Evolutionary conservation across 306 rosid species (phyloP).

Genomic region (Quercus glauca): DNA sequence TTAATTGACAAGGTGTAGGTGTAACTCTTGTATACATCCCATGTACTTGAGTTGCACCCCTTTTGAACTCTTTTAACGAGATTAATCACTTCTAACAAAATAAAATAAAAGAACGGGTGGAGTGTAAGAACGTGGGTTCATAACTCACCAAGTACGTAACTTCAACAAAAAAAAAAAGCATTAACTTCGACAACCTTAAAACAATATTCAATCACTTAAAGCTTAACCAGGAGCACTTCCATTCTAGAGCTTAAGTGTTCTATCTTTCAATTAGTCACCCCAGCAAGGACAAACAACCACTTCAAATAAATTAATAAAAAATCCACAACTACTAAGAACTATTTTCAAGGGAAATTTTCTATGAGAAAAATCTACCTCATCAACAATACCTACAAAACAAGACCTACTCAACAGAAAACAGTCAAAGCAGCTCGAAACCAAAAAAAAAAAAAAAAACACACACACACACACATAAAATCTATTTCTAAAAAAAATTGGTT

Average conservation of each 20-base stretch:
- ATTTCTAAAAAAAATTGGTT: too few species aligned
- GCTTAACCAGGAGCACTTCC: background rate
- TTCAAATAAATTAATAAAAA: background rate
- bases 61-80: too few species aligned
- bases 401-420: background rate
- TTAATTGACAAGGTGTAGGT: too few species aligned
- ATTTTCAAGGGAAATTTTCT: too few species aligned
- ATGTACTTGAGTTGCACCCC: too few species aligned
- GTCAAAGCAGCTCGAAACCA: too few species aligned
- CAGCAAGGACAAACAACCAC: background rate
- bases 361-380: background rate
- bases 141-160: too few species aligned
- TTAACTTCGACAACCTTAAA: background rate
- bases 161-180: background rate
- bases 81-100: too few species aligned
- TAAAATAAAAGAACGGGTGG: too few species aligned
- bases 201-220: background rate
- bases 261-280: background rate
- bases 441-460: background rate
- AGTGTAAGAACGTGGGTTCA: too few species aligned
- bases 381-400: background rate
- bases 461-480: background rate
- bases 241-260: background rate
- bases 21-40: too few species aligned
- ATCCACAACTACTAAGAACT: too few species aligned